Evolutionary conservation across 2,329 filamentous ascomycete genomes (phyloP), one percentile per base, ranked within the genome.

Genomic region (Pyrenophora seminiperda): DNA sequence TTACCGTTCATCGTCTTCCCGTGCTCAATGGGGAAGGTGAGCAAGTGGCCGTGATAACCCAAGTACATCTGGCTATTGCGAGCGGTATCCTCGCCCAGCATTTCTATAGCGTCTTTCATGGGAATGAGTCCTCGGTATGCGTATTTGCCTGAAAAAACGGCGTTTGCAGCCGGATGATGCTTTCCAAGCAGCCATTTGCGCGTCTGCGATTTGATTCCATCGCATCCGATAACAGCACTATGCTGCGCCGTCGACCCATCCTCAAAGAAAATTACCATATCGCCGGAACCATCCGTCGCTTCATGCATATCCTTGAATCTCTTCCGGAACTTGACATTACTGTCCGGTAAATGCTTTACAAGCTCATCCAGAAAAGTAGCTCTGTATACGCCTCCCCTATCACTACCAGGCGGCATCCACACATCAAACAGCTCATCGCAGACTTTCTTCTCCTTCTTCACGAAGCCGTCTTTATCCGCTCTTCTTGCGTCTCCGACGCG

Each of bases 61-160:
- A 83, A 76, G 66, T 82, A 84, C 75, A 86, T 82, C 65, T 81
- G 78, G 24, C 76, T 74, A 30, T 82, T 83, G 27, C 68, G 58
- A 0, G 81, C 77, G 15, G 80, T 71, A 31, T 82, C 73, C 7
- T 77, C 72, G 6, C 83, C 81, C 0, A 87, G 60, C 4, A 76
- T 70, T 4, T 73, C 63, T 1, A 75, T 67, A 0, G 83, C 84
- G 11, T 77, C 63, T 1, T 79, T 75, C 77, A 87, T 87, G 0
- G 84, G 83, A 4, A 88, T 77, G 5, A 89, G 68, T 0, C 81
- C 81, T 17, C 86, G 78, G 67, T 85, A 89, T 30, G 83, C 85
- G 66, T 83, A 83, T 56, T 86, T 83, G 31, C 80, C 75, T 2
- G 79, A 80, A 63, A 84, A 88, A 4, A 73, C 68, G 0, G 84